Base-by-base conservation (phyloP, 805 yeast species). In the Ogataea siamensis region DNA sequence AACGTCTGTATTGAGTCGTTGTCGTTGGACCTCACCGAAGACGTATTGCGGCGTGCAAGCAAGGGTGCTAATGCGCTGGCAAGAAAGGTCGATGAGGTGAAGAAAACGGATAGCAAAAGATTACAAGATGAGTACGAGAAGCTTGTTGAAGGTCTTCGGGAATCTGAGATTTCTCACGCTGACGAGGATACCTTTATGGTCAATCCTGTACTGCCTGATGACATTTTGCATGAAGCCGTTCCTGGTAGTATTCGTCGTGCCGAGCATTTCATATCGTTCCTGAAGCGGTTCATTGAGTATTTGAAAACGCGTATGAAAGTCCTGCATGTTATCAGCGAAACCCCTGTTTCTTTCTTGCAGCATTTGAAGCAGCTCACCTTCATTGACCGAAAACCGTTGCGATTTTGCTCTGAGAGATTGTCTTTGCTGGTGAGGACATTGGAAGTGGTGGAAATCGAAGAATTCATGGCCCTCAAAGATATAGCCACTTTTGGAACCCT, bases 231-330 rank as follows among this genome's bases (percentile, higher is more conserved):
- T 28, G 99, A 93, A 58, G 97, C 98, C 0, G 80, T 93, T 8
- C 99, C 99, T 0, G 99, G 99, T 9, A 93, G 94, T 51, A 93
- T 93, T 28, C 73, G 99, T 49, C 79, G 95, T 53, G 99, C 98
- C 0, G 98, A 94, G 56, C 99, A 93, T 67, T 93, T 93, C 54
- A 82, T 93, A 11, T 87, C 97, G 3, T 93, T 93, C 55, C 70
- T 93, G 59, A 87, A 89, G 54, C 70, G 99, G 47, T 85, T 93
- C 50, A 86, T 93, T 20, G 99, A 93, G 57, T 93, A 93, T 63
- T 67, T 93, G 53, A 93, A 91, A 55, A 91, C 97, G 3, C 78
- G 99, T 63, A 93, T 93, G 98, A 94, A 93, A 66, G 96, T 93
- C 3, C 64, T 94, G 34, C 96, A 91, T 66, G 99, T 93, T 24